Conservation (phyloP, 2,329 filamentous ascomycete genomes). For the Escovopsis sp. region DNA sequence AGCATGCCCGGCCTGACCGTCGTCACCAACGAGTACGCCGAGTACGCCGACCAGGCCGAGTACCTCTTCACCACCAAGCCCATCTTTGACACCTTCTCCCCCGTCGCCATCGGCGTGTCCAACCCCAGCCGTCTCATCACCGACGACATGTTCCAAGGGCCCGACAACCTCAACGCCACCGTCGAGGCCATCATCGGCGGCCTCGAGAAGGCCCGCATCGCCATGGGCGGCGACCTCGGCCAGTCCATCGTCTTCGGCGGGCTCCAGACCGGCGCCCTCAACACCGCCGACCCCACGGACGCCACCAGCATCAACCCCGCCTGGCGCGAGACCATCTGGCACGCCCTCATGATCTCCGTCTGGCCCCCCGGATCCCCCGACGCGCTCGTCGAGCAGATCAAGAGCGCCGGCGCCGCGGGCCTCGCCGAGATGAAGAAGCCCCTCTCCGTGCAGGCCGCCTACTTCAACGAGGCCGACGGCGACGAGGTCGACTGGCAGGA, state of each 20-base stretch:
- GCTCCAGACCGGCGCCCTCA: background rate
- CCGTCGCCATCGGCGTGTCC: background rate
- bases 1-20: constrained; percentile 1
- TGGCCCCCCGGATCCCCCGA: constrained; percentile 22
- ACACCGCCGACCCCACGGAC: constrained; percentile 1
- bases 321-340: constrained; percentile 2
- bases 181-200: background rate
- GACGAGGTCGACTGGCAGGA: constrained; percentile 26
- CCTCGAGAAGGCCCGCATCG: background rate
- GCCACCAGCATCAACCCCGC: constrained; percentile 1
- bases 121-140: constrained; percentile 1
- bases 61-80: background rate
- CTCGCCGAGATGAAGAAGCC: background rate
- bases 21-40: background rate
- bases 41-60: background rate
- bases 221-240: background rate
- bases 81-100: background rate
- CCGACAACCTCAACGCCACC: background rate
- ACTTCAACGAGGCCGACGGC: constrained; percentile 39
- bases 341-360: constrained; percentile 18
- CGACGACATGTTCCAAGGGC: background rate
- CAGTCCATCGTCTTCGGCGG: background rate
- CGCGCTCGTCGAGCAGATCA: constrained; percentile 13
- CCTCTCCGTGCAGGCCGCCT: constrained; percentile 13
- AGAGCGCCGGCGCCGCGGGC: background rate